Evolutionary conservation across 2,329 filamentous ascomycete species (phyloP), one percentile per base, ranked within the genome.

Genomic region (Phialocephala sp.): DNA sequence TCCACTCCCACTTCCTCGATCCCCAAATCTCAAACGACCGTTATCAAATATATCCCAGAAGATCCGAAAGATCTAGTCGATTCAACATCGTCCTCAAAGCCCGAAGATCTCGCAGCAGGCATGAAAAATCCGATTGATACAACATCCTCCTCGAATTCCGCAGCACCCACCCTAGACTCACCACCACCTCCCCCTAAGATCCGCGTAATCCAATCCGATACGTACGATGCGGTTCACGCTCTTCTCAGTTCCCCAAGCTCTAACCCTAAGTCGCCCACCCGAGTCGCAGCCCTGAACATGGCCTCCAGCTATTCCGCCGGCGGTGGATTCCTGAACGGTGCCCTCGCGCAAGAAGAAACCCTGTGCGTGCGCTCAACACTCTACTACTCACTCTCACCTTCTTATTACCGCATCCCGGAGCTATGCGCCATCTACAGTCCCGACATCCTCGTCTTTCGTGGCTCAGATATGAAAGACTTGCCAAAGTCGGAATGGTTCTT

Each of bases 331-430:
- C 74, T 83, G 4, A 81, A 81, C 43, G 89, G 89, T 41, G 81
- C 87, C 62, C 76, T 85, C 36, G 89, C 89, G 0, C 89, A 92
- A 75, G 89, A 92, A 77, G 89, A 92, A 78, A 83, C 85, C 2
- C 80, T 92, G 8, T 91, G 88, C 77, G 89, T 87, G 73, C 84
- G 89, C 52, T 86, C 83, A 55, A 84, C 85, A 0, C 81, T 88
- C 8, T 82, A 76, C 35, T 72, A 81, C 36, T 83, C 82, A 22
- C 77, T 87, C 0, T 77, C 81, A 64, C 69, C 73, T 24, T 63
- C 67, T 1, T 83, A 83, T 72, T 71, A 73, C 56, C 64, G 68
- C 43, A 79, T 68, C 11, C 64, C 68, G 24, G 61, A 66, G 32
- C 62, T 60, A 9, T 63, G 56, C 2, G 67, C 65, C 36, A 65